phyloP scores from a whole-genome alignment of 352 stramenopile genomes.

The Globisporangium megalacanthum region DNA sequence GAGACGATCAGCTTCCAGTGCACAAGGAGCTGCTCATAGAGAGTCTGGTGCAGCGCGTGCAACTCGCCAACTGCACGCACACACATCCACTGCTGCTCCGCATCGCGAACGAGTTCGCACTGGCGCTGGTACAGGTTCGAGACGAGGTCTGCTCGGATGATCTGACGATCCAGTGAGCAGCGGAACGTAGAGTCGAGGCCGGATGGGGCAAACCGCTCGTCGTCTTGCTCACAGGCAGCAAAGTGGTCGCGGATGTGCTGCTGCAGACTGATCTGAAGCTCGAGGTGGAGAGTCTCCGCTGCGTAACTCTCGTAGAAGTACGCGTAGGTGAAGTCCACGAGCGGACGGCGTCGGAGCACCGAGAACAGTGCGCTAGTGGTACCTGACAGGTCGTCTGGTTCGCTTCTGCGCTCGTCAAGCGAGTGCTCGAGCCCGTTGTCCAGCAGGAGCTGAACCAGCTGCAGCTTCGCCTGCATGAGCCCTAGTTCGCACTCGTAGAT shows the following conservation, averaged over 20 bases:
- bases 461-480: constrained; percentile 36
- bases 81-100: constrained; percentile 33
- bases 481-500: constrained; percentile 45
- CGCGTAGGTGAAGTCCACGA: constrained; percentile 40
- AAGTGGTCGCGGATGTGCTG: constrained; percentile 28
- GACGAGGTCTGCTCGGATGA: constrained; percentile 15
- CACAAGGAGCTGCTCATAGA: constrained; percentile 41
- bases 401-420: constrained; percentile 1
- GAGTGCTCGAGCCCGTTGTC: constrained; percentile 14
- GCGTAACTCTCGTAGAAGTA: constrained; percentile 66
- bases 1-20: constrained; percentile 38
- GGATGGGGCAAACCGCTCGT: neutral
- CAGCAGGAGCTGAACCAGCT: constrained; percentile 28
- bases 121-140: constrained; percentile 16
- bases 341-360: constrained; percentile 23
- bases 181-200: neutral
- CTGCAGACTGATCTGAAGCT: constrained; percentile 36
- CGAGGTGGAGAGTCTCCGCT: constrained; percentile 35
- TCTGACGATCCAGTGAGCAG: constrained; percentile 20
- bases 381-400: neutral
- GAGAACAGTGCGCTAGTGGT: constrained; percentile 14
- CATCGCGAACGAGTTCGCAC: constrained; percentile 17
- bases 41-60: constrained; percentile 28
- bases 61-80: constrained; percentile 22
- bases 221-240: neutral